These are phyloP conservation scores for Quillaja saponaria DNA, from an alignment of 306 rosid species.

Conservation along the genomic window DNA sequence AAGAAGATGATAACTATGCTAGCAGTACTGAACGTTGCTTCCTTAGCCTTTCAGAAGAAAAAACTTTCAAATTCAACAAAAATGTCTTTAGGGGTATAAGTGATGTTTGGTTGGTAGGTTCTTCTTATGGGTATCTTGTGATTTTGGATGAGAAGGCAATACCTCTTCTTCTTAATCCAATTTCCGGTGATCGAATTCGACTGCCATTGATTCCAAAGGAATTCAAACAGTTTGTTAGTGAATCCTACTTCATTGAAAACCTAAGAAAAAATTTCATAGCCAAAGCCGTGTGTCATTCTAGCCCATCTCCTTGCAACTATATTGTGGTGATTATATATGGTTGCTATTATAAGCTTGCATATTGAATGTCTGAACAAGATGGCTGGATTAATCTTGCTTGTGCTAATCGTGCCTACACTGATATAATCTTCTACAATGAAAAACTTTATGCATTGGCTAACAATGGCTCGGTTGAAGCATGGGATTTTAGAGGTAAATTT, in stretches of 20 bases:
- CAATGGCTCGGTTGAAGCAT: neutral
- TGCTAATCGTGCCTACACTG: neutral
- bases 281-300: neutral
- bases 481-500: neutral
- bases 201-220: neutral
- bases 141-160: neutral
- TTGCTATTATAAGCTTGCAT: neutral
- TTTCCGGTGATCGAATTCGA: neutral
- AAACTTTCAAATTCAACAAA: neutral
- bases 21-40: neutral
- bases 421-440: neutral
- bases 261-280: neutral
- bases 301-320: neutral
- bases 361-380: neutral
- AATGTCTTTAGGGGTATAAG: neutral
- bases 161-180: neutral
- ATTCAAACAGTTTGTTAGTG: neutral
- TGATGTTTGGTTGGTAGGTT: slow-evolving; percentile 6
- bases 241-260: neutral
- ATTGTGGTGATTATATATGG: neutral
- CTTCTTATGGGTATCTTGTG: neutral
- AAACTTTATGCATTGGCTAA: neutral
- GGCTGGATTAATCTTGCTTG: neutral
- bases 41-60: neutral
- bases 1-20: neutral